Conservation (phyloP, 768 basidiomycete species). For the Leccinum sublutescens region DNA sequence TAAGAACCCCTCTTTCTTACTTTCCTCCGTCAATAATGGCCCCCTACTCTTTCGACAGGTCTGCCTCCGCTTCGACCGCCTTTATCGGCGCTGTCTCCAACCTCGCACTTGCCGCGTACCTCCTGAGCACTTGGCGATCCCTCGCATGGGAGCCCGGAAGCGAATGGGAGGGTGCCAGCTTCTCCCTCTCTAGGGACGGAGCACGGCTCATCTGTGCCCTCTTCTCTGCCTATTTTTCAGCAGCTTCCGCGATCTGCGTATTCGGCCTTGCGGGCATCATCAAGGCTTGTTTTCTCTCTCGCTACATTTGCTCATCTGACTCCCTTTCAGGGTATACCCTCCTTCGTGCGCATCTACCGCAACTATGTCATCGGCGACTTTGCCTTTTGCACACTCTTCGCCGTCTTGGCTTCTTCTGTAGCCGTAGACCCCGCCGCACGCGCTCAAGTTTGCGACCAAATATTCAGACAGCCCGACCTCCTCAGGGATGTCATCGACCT, state of each 20-base stretch:
- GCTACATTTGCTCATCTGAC: not conserved
- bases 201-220: slow-evolving; percentile 58
- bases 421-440: slow-evolving; percentile 56
- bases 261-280: slow-evolving; percentile 69
- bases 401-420: slow-evolving; percentile 54
- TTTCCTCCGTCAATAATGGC: slow-evolving; percentile 8
- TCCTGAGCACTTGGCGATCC: slow-evolving; percentile 44
- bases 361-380: slow-evolving; percentile 82
- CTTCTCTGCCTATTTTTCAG: slow-evolving; percentile 62
- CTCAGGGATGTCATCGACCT: slow-evolving; percentile 68
- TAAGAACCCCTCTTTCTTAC: not conserved
- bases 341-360: slow-evolving; percentile 75
- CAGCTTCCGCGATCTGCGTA: slow-evolving; percentile 60
- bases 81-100: slow-evolving; percentile 42
- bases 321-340: slow-evolving; percentile 50
- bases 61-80: slow-evolving; percentile 37
- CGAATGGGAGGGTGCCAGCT: slow-evolving; percentile 48
- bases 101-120: slow-evolving; percentile 37
- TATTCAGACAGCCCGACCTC: slow-evolving; percentile 73
- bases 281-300: slow-evolving; percentile 44
- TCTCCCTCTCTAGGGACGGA: slow-evolving; percentile 40
- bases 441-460: slow-evolving; percentile 66
- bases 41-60: slow-evolving; percentile 25
- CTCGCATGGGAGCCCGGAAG: slow-evolving; percentile 46
- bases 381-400: slow-evolving; percentile 61